A percentile compares a stretch with the other conserved stretches of the same genome.
phyloP scores from a whole-genome alignment of 495 filamentous ascomycete species.

The Penicillium samsonianum region DNA sequence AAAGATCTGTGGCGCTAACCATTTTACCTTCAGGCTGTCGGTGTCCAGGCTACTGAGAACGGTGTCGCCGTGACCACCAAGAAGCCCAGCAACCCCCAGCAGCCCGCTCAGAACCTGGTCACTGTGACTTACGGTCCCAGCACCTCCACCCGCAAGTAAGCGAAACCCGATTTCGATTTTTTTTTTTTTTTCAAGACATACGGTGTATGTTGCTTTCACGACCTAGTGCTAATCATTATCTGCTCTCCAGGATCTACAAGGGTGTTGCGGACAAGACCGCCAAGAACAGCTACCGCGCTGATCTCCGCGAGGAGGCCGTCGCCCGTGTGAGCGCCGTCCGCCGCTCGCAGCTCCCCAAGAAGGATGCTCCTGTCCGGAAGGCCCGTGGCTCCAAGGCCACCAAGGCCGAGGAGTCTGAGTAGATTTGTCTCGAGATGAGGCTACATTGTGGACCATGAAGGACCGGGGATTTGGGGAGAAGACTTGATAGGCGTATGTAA shows the following conservation, averaged over 20 bases:
- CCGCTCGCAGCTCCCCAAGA: conserved; percentile 72
- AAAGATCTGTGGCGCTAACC: conserved; percentile 10
- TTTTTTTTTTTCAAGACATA: not conserved
- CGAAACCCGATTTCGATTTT: not conserved
- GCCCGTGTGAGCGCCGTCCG: conserved; percentile 87
- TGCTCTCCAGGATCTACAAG: conserved; percentile 73
- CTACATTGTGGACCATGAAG: conserved; percentile 15
- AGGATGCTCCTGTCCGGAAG: conserved; percentile 73
- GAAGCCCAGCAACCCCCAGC: conserved; percentile 66
- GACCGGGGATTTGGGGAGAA: conserved; percentile 10
- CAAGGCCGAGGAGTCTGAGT: conserved; percentile 62
- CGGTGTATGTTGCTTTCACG: not conserved
- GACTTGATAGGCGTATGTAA: conserved; percentile 17
- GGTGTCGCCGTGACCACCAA: conserved; percentile 79
- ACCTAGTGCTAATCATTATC: conserved; percentile 19
- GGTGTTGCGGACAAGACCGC: conserved; percentile 75
- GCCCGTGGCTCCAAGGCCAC: conserved; percentile 77
- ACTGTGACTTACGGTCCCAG: conserved; percentile 66
- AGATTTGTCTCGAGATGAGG: conserved; percentile 27
- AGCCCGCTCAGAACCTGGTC: conserved; percentile 64
- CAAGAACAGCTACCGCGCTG: conserved; percentile 80
- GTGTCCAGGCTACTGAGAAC: conserved; percentile 66
- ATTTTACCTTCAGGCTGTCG: conserved; percentile 65
- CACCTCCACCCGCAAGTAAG: conserved; percentile 78
- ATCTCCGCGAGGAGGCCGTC: conserved; percentile 84